Percentiles rank a stretch among this genome's conserved stretches.
phyloP scores from a whole-genome alignment of 495 filamentous ascomycete genomes.

The Alectoria sarmentosa region DNA sequence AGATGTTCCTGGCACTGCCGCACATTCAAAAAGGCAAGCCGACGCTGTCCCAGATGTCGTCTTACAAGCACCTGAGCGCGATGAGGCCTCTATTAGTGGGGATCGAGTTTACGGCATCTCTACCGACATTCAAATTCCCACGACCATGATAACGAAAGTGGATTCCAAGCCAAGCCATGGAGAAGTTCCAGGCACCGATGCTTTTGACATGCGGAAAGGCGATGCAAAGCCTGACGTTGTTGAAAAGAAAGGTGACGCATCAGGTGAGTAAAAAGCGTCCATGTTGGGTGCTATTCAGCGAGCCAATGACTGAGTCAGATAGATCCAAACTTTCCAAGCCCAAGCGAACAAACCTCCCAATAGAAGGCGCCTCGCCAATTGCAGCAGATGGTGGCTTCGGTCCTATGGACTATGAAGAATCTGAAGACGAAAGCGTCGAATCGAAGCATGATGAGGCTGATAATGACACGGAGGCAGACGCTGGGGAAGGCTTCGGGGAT shows the following conservation, averaged over 20 bases:
- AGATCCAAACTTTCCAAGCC: constrained; percentile 33
- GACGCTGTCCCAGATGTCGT: constrained; percentile 81
- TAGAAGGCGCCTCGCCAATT: constrained; percentile 24
- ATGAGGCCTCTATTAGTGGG: constrained; percentile 24
- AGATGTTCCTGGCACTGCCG: constrained; percentile 78
- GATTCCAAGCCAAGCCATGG: constrained; percentile 37
- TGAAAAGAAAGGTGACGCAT: constrained; percentile 38
- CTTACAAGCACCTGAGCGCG: constrained; percentile 32
- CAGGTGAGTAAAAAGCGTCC: constrained; percentile 41
- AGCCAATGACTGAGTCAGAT: constrained; percentile 53
- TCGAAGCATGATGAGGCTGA: constrained; percentile 36
- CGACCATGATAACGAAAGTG: constrained; percentile 40
- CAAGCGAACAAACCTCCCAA: constrained; percentile 24
- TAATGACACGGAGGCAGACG: constrained; percentile 33
- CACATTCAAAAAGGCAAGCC: constrained; percentile 63
- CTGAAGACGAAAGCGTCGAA: constrained; percentile 37
- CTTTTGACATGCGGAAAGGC: constrained; percentile 38
- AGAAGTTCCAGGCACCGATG: constrained; percentile 31
- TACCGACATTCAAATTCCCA: constrained; percentile 35
- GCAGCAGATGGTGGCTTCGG: constrained; percentile 35
- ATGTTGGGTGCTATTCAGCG: constrained; percentile 34
- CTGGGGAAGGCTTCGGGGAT: constrained; percentile 62
- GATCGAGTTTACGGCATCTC: constrained; percentile 20
- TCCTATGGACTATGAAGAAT: constrained; percentile 35
- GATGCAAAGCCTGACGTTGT: constrained; percentile 45